Conservation (phyloP, 768 basidiomycete genomes). For the Hericium coralloides region DNA sequence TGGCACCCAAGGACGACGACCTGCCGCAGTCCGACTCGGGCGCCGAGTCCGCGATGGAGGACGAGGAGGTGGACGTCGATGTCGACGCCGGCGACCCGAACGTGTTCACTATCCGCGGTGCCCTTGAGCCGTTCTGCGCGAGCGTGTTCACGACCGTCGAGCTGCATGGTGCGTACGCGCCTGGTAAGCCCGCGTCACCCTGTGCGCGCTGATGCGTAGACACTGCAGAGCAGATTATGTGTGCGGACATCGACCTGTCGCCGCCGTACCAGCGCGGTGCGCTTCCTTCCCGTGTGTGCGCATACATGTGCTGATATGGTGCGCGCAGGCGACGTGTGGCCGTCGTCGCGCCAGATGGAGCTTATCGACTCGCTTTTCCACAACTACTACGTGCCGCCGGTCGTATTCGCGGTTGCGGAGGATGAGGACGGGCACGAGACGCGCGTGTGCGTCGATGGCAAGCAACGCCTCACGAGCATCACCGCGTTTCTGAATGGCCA, state of each 20-base stretch:
- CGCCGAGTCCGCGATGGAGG: background rate
- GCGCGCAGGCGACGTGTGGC: conserved; percentile 65
- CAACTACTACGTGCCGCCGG: conserved; percentile 73
- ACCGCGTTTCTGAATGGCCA: conserved; percentile 65
- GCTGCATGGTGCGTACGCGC: conserved; percentile 20
- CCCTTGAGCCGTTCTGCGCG: conserved; percentile 13
- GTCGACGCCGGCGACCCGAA: conserved; percentile 6
- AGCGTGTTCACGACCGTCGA: conserved; percentile 15
- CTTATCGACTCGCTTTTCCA: conserved; percentile 72
- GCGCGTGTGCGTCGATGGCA: conserved; percentile 64
- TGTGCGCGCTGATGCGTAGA: too few relatives aligned
- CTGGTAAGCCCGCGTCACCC: background rate
- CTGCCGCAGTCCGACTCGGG: too few relatives aligned
- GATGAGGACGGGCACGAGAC: conserved; percentile 30
- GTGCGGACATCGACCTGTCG: conserved; percentile 60
- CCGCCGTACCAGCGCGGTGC: conserved; percentile 67
- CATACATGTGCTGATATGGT: background rate
- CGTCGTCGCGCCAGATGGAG: conserved; percentile 61
- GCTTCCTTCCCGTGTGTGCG: conserved; percentile 6
- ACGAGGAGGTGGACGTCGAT: conserved; percentile 2
- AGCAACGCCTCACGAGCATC: conserved; percentile 73
- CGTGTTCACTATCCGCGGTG: conserved; percentile 15
- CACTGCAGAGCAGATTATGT: conserved; percentile 50
- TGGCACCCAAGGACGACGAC: too few relatives aligned
- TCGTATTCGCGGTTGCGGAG: conserved; percentile 51